A percentile compares a stretch with the other conserved stretches of the same genome.
Evolutionary conservation across 768 basidiomycete species (phyloP).

Genomic region (Grammothele lineata): DNA sequence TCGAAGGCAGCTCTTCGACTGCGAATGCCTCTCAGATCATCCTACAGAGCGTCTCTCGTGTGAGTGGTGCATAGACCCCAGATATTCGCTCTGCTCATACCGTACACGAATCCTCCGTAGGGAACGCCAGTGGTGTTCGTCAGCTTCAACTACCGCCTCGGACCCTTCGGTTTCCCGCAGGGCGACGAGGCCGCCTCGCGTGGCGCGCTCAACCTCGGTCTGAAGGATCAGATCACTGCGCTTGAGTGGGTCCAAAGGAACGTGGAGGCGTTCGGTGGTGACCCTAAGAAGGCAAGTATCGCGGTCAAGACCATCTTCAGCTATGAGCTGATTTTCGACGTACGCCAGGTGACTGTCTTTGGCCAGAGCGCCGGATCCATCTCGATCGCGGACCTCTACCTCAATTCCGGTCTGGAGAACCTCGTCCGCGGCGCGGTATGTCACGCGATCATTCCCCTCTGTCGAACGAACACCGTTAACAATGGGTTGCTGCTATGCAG

Average conservation of each 20-base stretch:
- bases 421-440: slow-evolving; percentile 23
- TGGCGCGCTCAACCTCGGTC: slow-evolving; percentile 49
- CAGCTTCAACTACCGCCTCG: slow-evolving; percentile 47
- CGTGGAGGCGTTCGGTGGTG: slow-evolving; percentile 62
- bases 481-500: slow-evolving; percentile 18
- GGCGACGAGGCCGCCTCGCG: slow-evolving; percentile 36
- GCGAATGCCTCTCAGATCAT: neutral
- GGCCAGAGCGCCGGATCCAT: slow-evolving; percentile 40
- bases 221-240: slow-evolving; percentile 76
- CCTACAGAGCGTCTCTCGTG: slow-evolving; percentile 1
- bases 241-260: slow-evolving; percentile 64
- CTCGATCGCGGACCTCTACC: slow-evolving; percentile 26
- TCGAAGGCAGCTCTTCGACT: neutral
- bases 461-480: neutral
- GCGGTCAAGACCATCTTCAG: neutral
- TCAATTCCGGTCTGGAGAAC: slow-evolving; percentile 24
- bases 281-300: slow-evolving; percentile 35
- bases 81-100: neutral
- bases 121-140: slow-evolving; percentile 37
- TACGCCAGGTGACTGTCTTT: slow-evolving; percentile 32
- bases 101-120: neutral
- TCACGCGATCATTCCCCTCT: neutral
- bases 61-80: too few species aligned
- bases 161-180: slow-evolving; percentile 44
- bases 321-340: neutral